Base-by-base conservation (phyloP, 495 filamentous ascomycete species). In the Daldinia loculata region DNA sequence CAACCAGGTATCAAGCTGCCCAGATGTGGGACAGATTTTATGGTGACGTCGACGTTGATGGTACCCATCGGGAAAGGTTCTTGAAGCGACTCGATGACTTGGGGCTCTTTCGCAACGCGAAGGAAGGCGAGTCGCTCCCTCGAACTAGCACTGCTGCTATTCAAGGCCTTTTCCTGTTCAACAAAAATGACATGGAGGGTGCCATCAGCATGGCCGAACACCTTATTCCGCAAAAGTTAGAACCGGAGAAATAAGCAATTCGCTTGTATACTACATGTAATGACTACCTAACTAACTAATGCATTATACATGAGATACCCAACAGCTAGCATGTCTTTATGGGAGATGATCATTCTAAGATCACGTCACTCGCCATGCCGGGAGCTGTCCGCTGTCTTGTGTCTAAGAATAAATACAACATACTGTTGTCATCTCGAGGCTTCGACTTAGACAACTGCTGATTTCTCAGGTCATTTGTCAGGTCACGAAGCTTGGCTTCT, bases 11-110 rank as follows among this genome's bases (percentile, higher is more conserved):
- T 76, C 95, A 98, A 78, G 93, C 95, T 15, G 88, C 81, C 6
- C 83, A 91, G 78, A 90, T 99, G 80, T 99, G 95, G 95, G 91
- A 94, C 78, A 88, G 95, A 30, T 99, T 98, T 79, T 99, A 98
- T 68, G 90, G 90, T 3, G 91, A 93, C 38, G 78, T 92, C n/a
- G 93, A 97, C 72, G 59, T 76, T 12, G 85, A 89, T 56, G 89
- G 88, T 11, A 74, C 79, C 2, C 82, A 84, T 15, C 86, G 89
- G 56, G 82, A 86, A 57, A 77, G 79, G 15, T 89, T 90, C 74
- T 66, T 89, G 41, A 30, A 74, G 3, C 78, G 80, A 52, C 75
- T 89, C 32, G 79, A 83, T 22, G 80, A 82, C 55, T 76, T 88
- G 14, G 84, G 82, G 4, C 67, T 89, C 43, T 80, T 88, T 52